Evolutionary conservation across 352 stramenopile genomes (phyloP).

Genomic region (Phytopythium mirpurense): DNA sequence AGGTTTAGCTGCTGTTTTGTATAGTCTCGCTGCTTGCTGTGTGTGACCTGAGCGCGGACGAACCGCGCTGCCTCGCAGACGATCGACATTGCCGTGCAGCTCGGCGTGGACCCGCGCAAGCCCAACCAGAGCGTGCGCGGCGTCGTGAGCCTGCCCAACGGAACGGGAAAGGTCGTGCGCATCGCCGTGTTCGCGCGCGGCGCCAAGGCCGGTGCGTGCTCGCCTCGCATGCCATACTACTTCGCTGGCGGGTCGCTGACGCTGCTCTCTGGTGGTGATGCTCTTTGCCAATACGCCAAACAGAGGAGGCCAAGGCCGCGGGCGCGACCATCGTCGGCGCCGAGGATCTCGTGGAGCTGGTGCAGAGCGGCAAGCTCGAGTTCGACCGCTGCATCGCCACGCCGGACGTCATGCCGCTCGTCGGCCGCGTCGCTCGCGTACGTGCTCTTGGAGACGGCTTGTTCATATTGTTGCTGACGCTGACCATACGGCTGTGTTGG

Average conservation of each 20-base stretch:
- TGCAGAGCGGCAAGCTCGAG: conserved; percentile 87
- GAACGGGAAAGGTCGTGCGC: conserved; percentile 82
- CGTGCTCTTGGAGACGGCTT: conserved; percentile 4
- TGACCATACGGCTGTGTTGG: not conserved
- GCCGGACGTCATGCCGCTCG: conserved; percentile 90
- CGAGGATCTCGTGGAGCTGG: conserved; percentile 86
- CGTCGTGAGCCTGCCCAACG: conserved; percentile 81
- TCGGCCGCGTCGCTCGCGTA: conserved; percentile 90
- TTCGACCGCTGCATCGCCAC: conserved; percentile 92
- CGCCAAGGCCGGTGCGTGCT: conserved; percentile 53
- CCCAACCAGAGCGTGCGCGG: conserved; percentile 87
- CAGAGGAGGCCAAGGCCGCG: conserved; percentile 85
- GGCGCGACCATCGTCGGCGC: conserved; percentile 88
- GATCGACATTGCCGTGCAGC: conserved; percentile 77
- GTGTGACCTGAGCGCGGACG: not conserved
- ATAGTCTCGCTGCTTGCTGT: not conserved
- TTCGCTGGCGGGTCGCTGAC: not conserved
- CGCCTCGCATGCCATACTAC: too few relatives aligned
- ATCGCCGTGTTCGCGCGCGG: conserved; percentile 91
- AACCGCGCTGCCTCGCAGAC: conserved; percentile 31
- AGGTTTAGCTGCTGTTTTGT: too few relatives aligned
- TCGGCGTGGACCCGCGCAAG: conserved; percentile 84
- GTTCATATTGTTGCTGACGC: not conserved
- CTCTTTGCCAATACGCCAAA: not conserved
- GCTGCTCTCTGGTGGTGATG: not conserved